These are phyloP conservation scores for Candida sphagnicola DNA, from an alignment of 805 yeast species.

Conservation along the genomic window DNA sequence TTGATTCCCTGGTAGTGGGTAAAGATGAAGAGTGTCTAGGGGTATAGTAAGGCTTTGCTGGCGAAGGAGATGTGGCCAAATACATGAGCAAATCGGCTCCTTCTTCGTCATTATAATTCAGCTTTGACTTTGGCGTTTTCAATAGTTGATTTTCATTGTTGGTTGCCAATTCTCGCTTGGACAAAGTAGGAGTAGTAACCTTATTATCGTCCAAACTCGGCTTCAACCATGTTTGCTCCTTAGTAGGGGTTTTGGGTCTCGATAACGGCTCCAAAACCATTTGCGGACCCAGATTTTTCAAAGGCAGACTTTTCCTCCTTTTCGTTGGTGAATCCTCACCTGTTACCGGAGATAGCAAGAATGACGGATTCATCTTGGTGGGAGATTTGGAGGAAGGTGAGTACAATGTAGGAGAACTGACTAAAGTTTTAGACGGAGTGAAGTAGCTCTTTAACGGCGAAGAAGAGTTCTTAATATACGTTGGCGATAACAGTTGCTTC, in stretches of 20 bases:
- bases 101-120: constrained; percentile 43
- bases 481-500: constrained; percentile 26
- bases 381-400: constrained; percentile 39
- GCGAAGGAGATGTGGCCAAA: constrained; percentile 80
- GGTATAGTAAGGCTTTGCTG: constrained; percentile 41
- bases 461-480: constrained; percentile 8
- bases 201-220: constrained; percentile 3
- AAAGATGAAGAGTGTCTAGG: constrained; percentile 17
- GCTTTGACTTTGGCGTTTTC: constrained; percentile 33
- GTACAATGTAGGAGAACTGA: constrained; percentile 22
- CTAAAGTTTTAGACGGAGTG: constrained; percentile 1
- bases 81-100: constrained; percentile 82
- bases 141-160: constrained; percentile 12
- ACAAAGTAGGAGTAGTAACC: constrained; percentile 27
- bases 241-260: constrained; percentile 25
- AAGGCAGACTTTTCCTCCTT: constrained; percentile 10
- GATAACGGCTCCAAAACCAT: constrained; percentile 30
- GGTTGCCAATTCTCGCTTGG: constrained; percentile 17
- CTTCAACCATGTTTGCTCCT: constrained; percentile 4
- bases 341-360: not conserved
- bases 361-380: constrained; percentile 25
- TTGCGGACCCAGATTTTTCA: constrained; percentile 11
- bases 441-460: constrained; percentile 29
- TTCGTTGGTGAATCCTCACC: constrained; percentile 33
- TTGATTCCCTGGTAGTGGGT: constrained; percentile 1